Evolutionary conservation across 768 basidiomycete genomes (phyloP).

Genomic region (Xerocomus potaroensis): DNA sequence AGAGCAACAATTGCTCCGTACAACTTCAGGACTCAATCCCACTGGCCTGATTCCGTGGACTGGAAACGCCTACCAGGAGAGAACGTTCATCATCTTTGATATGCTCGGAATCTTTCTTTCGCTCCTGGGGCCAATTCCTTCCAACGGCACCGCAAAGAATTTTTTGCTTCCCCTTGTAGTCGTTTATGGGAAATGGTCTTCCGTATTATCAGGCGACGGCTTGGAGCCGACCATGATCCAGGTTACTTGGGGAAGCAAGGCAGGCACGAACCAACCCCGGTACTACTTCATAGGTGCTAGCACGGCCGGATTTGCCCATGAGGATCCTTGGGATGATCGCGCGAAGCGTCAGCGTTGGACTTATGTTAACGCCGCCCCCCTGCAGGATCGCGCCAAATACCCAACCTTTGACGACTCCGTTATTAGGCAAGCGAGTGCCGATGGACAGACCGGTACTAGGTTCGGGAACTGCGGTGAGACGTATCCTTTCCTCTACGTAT

Average conservation of each 20-base stretch:
- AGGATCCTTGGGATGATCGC: not conserved
- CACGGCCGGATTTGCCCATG: not conserved
- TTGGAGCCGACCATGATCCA: not conserved
- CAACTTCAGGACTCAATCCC: not conserved
- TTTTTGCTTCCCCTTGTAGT: not conserved
- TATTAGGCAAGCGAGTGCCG: too few species aligned
- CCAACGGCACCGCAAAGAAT: not conserved
- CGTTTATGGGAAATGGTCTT: not conserved
- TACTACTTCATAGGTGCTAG: not conserved
- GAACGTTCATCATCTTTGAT: not conserved
- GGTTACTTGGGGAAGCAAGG: not conserved
- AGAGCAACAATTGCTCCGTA: not conserved
- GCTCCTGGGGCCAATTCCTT: not conserved
- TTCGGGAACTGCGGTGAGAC: not conserved
- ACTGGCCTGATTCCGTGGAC: not conserved
- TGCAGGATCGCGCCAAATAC: not conserved
- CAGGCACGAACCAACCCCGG: not conserved
- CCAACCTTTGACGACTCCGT: not conserved
- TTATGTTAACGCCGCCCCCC: not conserved
- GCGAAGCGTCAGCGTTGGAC: not conserved
- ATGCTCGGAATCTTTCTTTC: not conserved
- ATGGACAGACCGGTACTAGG: not conserved
- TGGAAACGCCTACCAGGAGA: not conserved
- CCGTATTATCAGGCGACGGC: not conserved
- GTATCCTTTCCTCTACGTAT: not conserved